phyloP scores from a whole-genome alignment of 352 stramenopile genomes.

The Thraustotheca clavata region DNA sequence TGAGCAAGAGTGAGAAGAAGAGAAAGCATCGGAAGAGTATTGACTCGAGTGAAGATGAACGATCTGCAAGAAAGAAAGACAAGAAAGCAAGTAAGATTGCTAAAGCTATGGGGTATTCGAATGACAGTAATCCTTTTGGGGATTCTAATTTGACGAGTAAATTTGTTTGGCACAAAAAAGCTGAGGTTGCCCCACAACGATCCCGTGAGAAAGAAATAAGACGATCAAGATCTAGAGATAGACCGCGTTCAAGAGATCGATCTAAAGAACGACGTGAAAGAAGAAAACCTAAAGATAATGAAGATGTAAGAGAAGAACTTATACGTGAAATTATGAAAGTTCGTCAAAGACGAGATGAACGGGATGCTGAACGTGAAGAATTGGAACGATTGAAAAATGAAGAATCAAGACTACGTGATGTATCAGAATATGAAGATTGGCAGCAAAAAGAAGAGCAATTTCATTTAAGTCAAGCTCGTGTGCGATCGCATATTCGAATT shows the following conservation, averaged over 20 bases:
- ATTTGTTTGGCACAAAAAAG: slow-evolving; percentile 98
- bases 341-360: slow-evolving; percentile 75
- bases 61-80: slow-evolving; percentile 42
- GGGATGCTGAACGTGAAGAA: slow-evolving; percentile 89
- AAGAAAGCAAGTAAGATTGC: slow-evolving; percentile 73
- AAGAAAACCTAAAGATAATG: slow-evolving; percentile 5
- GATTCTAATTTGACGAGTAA: slow-evolving; percentile 95
- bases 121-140: slow-evolving; percentile 98
- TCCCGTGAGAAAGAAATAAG: slow-evolving; percentile 32
- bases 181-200: slow-evolving; percentile 38
- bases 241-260: background rate
- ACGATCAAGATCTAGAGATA: background rate
- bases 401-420: slow-evolving; percentile 92
- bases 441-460: slow-evolving; percentile 98
- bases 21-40: slow-evolving; percentile 4
- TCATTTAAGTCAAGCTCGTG: slow-evolving; percentile 89
- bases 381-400: slow-evolving; percentile 93
- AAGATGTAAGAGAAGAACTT: slow-evolving; percentile 64
- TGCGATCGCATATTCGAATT: slow-evolving; percentile 85
- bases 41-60: slow-evolving; percentile 24
- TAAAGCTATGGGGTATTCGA: slow-evolving; percentile 92
- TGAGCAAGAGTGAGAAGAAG: slow-evolving; percentile 20
- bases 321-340: slow-evolving; percentile 97
- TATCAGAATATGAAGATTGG: slow-evolving; percentile 97
- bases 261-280: background rate